Conservation (phyloP, 2,329 filamentous ascomycete species). For the Claviceps digitariae region DNA sequence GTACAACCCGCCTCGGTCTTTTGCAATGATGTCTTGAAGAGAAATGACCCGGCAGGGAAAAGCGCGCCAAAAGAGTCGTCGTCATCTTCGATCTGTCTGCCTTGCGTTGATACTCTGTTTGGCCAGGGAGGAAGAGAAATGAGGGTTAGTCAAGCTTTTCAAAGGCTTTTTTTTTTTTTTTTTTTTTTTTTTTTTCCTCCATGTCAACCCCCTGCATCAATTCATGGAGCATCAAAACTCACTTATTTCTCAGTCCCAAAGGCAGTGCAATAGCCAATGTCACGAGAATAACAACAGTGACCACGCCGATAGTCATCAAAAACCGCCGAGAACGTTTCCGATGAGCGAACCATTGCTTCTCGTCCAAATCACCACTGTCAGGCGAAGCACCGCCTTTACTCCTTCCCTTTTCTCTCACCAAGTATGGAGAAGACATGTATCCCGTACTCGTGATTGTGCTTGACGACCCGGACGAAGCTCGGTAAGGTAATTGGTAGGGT, state of each 20-base stretch:
- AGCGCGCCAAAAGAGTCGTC: slow-evolving; percentile 4
- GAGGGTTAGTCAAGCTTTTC: no score
- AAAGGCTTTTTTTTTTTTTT: no score
- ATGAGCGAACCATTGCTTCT: slow-evolving; percentile 9
- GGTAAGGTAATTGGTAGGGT: no score
- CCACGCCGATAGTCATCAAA: slow-evolving; percentile 15
- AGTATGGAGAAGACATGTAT: slow-evolving; percentile 3
- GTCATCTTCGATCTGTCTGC: neutral
- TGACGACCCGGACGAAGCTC: neutral
- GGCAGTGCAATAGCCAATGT: slow-evolving; percentile 27
- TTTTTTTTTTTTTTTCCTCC: no score
- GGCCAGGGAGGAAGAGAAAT: neutral
- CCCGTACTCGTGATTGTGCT: slow-evolving; percentile 7
- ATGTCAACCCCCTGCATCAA: no score
- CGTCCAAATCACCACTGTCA: neutral
- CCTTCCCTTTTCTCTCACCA: neutral
- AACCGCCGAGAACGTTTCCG: slow-evolving; percentile 21
- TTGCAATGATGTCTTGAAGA: slow-evolving; percentile 44
- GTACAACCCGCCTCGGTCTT: slow-evolving; percentile 42
- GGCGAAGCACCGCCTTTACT: neutral
- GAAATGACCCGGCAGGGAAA: slow-evolving; percentile 51
- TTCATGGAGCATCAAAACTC: neutral
- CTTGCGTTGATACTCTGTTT: slow-evolving; percentile 3
- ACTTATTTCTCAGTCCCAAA: slow-evolving; percentile 24
- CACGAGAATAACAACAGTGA: slow-evolving; percentile 17